A percentile compares a stretch with the other conserved stretches of the same genome.
Evolutionary conservation across 179 eudicot genomes (phyloP).

Genomic region (Pouteria campechiana): DNA sequence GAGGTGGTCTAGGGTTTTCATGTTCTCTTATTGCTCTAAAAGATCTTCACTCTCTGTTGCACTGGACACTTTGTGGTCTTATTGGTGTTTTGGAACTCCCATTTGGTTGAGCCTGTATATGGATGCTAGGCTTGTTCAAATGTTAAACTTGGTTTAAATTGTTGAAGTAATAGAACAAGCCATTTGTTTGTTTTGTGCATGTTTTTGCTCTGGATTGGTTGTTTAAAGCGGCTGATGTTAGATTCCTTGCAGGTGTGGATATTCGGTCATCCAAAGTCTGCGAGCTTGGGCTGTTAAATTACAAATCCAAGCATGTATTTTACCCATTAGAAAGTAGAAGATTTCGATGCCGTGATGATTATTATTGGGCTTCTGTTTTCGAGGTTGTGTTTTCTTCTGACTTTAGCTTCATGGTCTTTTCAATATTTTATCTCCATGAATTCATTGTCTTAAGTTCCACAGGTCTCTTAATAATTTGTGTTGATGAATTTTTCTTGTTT

Average conservation of each 20-base stretch:
- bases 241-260: conserved; percentile 63
- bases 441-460: neutral
- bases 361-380: conserved; percentile 97
- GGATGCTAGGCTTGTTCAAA: neutral
- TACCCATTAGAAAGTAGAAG: conserved; percentile 69
- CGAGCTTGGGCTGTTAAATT: conserved; percentile 86
- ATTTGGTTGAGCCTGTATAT: neutral
- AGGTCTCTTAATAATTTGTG: neutral
- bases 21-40: neutral
- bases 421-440: neutral
- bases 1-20: too few relatives aligned
- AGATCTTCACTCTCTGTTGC: neutral
- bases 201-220: neutral
- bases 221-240: conserved; percentile 5
- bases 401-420: neutral
- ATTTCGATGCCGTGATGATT: conserved; percentile 91
- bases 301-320: conserved; percentile 85
- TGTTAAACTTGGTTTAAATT: neutral
- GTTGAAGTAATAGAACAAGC: neutral
- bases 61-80: neutral
- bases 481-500: neutral
- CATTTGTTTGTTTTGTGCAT: neutral
- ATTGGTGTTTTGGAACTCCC: neutral
- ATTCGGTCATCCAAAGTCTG: conserved; percentile 84
- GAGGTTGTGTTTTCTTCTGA: conserved; percentile 28